phyloP scores from a whole-genome alignment of 768 basidiomycete species.

The Rhodotorula diobovata region DNA sequence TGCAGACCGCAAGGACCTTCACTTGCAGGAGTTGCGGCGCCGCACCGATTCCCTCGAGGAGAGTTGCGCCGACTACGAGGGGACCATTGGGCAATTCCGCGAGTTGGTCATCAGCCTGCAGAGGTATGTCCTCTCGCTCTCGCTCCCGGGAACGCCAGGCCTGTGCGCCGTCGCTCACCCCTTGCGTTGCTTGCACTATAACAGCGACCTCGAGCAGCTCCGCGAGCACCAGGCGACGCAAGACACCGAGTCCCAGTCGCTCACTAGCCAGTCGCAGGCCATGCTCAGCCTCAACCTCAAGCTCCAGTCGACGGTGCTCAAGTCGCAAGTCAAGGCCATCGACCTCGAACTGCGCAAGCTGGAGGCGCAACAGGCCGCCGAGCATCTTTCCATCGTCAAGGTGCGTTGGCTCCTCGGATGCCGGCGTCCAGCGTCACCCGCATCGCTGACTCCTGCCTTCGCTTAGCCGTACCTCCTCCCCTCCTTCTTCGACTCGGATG shows the following conservation, averaged over 20 bases:
- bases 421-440: not conserved
- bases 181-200: not conserved
- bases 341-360: slow-evolving; percentile 82
- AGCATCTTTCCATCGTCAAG: slow-evolving; percentile 76
- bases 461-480: slow-evolving; percentile 87
- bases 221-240: slow-evolving; percentile 80
- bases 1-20: slow-evolving; percentile 57
- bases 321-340: slow-evolving; percentile 82
- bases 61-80: slow-evolving; percentile 74
- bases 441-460: not conserved
- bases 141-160: not conserved
- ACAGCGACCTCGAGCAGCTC: slow-evolving; percentile 79
- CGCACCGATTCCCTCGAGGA: slow-evolving; percentile 71
- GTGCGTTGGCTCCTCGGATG: slow-evolving; percentile 48
- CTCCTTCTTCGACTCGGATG: slow-evolving; percentile 81
- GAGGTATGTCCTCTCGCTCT: slow-evolving; percentile 52
- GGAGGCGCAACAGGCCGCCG: slow-evolving; percentile 74
- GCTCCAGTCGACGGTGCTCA: slow-evolving; percentile 81
- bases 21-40: slow-evolving; percentile 62
- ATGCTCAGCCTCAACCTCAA: slow-evolving; percentile 93
- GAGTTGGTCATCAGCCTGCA: slow-evolving; percentile 83
- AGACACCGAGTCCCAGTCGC: slow-evolving; percentile 73
- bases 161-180: not conserved
- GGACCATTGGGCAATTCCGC: slow-evolving; percentile 84
- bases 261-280: slow-evolving; percentile 81